Percentiles rank a stretch among this genome's conserved stretches.
These are phyloP conservation scores for Dactylellina drechsleri DNA, from an alignment of 2,329 filamentous ascomycete genomes.

Conservation along the genomic window DNA sequence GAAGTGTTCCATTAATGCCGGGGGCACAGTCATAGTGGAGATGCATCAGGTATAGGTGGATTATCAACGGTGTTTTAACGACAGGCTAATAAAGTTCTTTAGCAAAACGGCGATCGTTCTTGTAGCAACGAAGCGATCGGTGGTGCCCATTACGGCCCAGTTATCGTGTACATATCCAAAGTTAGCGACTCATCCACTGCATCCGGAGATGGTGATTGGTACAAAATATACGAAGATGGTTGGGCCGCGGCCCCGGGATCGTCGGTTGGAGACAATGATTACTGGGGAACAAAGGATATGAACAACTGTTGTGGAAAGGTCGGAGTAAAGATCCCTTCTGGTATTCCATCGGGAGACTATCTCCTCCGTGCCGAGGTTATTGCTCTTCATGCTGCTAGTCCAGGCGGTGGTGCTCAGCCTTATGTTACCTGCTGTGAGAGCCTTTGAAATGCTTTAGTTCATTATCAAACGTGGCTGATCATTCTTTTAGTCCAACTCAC, in stretches of 20 bases:
- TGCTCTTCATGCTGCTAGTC: constrained; percentile 67
- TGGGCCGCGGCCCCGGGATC: constrained; percentile 62
- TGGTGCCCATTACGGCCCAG: constrained; percentile 68
- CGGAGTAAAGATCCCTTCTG: constrained; percentile 66
- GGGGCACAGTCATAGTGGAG: constrained; percentile 67
- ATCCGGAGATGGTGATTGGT: constrained; percentile 64
- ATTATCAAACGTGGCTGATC: constrained; percentile 16
- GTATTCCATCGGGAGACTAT: constrained; percentile 68
- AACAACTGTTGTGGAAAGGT: constrained; percentile 64
- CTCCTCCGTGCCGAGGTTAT: constrained; percentile 68
- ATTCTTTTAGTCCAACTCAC: constrained; percentile 62
- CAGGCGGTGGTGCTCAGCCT: constrained; percentile 63
- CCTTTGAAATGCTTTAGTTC: neutral
- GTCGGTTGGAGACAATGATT: constrained; percentile 61
- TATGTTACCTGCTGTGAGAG: constrained; percentile 61
- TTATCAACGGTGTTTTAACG: neutral
- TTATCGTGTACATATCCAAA: constrained; percentile 67
- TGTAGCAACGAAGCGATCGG: constrained; percentile 67
- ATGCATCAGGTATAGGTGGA: constrained; percentile 66
- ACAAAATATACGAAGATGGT: constrained; percentile 68
- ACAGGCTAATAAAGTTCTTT: neutral
- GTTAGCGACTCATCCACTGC: constrained; percentile 66
- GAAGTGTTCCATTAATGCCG: constrained; percentile 64
- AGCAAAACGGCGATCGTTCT: constrained; percentile 65
- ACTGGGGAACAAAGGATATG: constrained; percentile 65